These are phyloP conservation scores for Eleusine coracana DNA, from an alignment of 176 grass and related monocot genomes.

Conservation along the genomic window DNA sequence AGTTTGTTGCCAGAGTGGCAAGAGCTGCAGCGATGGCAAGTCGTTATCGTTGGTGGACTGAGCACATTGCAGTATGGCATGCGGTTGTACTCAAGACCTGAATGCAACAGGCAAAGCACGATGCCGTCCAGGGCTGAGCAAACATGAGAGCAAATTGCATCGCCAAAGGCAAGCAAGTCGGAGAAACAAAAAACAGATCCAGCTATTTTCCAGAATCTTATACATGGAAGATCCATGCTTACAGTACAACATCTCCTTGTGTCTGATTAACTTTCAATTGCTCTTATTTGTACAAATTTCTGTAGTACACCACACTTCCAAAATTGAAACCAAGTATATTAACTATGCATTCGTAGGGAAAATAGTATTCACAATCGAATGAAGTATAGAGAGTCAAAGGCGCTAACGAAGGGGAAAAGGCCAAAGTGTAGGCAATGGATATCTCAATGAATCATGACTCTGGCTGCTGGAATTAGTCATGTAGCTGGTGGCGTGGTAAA, in stretches of 20 bases:
- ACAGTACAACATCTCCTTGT: neutral
- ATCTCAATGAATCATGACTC: neutral
- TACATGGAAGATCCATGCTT: neutral
- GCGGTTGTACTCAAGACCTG: neutral
- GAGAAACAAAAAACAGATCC: neutral
- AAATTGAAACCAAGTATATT: constrained; percentile 21
- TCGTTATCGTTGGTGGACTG: too few species aligned
- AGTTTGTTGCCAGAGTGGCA: too few species aligned
- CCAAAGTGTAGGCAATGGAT: constrained; percentile 1
- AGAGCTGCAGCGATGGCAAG: too few species aligned
- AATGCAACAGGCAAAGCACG: neutral
- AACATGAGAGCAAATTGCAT: neutral
- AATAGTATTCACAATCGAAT: constrained; percentile 18
- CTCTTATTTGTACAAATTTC: neutral
- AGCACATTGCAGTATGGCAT: neutral
- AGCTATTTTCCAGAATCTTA: neutral
- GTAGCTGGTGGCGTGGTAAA: neutral
- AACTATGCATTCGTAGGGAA: neutral
- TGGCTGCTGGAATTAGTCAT: neutral
- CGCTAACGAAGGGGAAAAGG: neutral
- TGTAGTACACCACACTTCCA: constrained; percentile 1
- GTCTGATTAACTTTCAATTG: neutral
- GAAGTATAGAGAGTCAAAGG: constrained; percentile 2
- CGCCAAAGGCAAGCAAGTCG: neutral
- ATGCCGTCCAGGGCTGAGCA: neutral